phyloP scores from a whole-genome alignment of 345 rosid species.

The Gynandropsis gynandra region DNA sequence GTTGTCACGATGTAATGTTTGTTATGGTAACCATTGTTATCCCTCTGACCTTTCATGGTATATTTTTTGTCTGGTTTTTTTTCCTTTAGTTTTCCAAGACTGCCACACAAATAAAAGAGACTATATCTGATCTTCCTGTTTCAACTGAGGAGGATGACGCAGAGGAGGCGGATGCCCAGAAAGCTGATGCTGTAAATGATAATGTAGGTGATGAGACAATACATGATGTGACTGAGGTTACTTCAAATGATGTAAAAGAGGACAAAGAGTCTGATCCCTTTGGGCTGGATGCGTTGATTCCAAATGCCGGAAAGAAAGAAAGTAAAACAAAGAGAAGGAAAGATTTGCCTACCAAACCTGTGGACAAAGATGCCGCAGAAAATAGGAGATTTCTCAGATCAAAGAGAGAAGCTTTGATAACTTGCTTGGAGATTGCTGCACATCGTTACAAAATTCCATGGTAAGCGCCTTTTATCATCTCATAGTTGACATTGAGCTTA shows the following conservation, averaged over 20 bases:
- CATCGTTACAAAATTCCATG: slow-evolving; percentile 78
- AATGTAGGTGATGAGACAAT: slow-evolving; percentile 29
- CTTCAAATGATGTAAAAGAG: slow-evolving; percentile 31
- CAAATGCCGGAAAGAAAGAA: slow-evolving; percentile 48
- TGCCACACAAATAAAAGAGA: slow-evolving; percentile 56
- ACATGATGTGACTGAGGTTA: slow-evolving; percentile 26
- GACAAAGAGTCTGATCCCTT: slow-evolving; percentile 73
- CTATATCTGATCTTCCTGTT: slow-evolving; percentile 57
- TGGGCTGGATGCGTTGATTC: slow-evolving; percentile 76
- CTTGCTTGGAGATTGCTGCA: slow-evolving; percentile 90
- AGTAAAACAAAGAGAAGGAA: slow-evolving; percentile 50
- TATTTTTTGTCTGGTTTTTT: background rate
- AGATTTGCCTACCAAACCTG: slow-evolving; percentile 33
- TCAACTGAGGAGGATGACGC: slow-evolving; percentile 66
- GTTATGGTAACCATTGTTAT: slow-evolving; percentile 12
- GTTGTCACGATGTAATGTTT: slow-evolving; percentile 8
- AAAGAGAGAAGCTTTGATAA: slow-evolving; percentile 73
- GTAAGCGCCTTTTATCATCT: slow-evolving; percentile 30
- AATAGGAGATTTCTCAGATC: slow-evolving; percentile 57
- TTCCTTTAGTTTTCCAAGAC: slow-evolving; percentile 67
- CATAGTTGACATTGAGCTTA: slow-evolving; percentile 10
- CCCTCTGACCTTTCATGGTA: slow-evolving; percentile 12
- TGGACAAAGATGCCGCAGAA: slow-evolving; percentile 47
- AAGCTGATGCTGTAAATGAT: slow-evolving; percentile 32
- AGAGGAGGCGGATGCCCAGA: slow-evolving; percentile 68